Base-by-base conservation (phyloP, 1,284 basidiomycete genomes). In the Meira nashicola region DNA sequence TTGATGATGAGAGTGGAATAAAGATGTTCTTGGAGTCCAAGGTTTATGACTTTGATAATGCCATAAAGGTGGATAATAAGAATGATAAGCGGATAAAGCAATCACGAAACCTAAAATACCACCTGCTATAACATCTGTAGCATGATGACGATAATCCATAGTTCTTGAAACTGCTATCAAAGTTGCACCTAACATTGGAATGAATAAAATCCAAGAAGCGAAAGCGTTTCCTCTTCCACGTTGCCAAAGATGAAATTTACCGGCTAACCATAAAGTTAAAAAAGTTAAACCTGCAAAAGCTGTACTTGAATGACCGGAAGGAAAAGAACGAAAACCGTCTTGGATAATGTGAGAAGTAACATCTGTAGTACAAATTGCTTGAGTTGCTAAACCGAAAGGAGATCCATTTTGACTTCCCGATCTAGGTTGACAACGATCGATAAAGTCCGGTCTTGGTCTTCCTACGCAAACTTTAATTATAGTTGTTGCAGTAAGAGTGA, bases 251-350 rank as follows among this genome's bases (percentile, higher is more conserved):
- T 94, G 92, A 70, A 95, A 80, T 79, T 97, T 97, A 3, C 92
- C 92, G 1, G 64, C 68, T 9, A 77, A 50, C 77, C 94, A 97
- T 65, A 90, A 88, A 3, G 88, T 83, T 39, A 98, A 81, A 80
- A 92, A 97, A 1, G 89, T 90, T 2, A 97, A 83, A 1, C 94
- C 93, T 9, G 92, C 90, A 74, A 93, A 97, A 0, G 91, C 89
- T 54, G 93, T 89, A 71, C 89, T 90, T 0, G 90, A 86, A 80
- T 97, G 94, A 0, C 94, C 94, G 53, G 89, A 92, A 4, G 90
- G 90, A 79, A 98, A 96, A 74, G 89, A 92, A 69, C 90, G 85
- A 8, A 39, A 54, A 6, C 57, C 57, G 39, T 58, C 66, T 25
- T 52, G 48, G 17, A 78, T 54, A 5, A 39, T 58, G 48, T 57